Evolutionary conservation across 371 early-diverging fungal genomes (phyloP), one percentile per base, ranked within the genome.

Genomic region (Mortierella sp.): DNA sequence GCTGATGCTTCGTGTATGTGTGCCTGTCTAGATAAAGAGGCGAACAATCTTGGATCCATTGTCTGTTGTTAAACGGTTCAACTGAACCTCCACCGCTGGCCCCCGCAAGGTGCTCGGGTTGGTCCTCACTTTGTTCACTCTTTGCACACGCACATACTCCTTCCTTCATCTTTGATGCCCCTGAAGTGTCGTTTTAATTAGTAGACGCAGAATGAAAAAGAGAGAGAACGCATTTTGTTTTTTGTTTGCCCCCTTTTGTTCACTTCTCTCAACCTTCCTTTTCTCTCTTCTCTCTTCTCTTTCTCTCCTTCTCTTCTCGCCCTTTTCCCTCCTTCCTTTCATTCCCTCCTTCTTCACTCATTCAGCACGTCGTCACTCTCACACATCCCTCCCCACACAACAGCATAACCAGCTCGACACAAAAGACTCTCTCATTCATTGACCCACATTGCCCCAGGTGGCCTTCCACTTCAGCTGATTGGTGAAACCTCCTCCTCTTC

Each of bases 281-380:
- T 32, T 68, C 35, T 21, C 70, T 70, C 51, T 71, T n/a, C 12
- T 70, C 46, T 44, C 32, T 54, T 68, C n/a, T 21, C 56, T 48
- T 63, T 46, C 21, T 71, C 44, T n/a, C 44, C 35, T 24, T 70
- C 48, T 46, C 49, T 46, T 43, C n/a, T 32, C 58, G 44, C 12
- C 41, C 24, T 68, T n/a, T 41, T 18, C 51, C 24, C 43, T 68
- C 60, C 54, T 21, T 65, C 35, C n/a, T 18, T 58, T 43, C 58
- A n/a, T 43, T 63, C 51, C 38, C 32, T 74, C n/a, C 55, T 77
- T 35, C 27, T 43, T 48, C 76, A 21, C 38, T 35, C 63, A 32
- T 63, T 35, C 63, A 35, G 63, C 35, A 35, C 63, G 32, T 55
- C 55, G 27, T 21, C 14, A 35, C 60, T 18, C n/a, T 41, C 43